Base-by-base conservation (phyloP, 768 basidiomycete genomes). In the Suillus alpinus region DNA sequence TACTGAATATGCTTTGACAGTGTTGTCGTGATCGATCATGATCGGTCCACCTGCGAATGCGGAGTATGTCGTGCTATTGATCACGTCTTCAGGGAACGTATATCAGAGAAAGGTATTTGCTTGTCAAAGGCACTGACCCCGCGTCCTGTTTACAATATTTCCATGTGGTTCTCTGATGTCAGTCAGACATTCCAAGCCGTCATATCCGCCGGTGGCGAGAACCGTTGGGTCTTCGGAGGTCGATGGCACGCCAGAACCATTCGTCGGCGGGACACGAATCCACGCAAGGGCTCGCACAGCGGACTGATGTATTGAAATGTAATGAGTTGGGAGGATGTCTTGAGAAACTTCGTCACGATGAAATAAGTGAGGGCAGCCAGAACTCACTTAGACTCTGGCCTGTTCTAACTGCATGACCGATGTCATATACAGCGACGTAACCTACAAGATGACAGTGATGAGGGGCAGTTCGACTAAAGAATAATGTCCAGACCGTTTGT, bases 1-100 rank as follows among this genome's bases (percentile, higher is more conserved):
- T 0, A 89, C 75, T 6, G 87, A 87, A 68, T 87, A 89, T 3
- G 81, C 83, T 69, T 94, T 94, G 57, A 94, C 81, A 3, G 82
- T 83, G 66, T 91, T 90, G 60, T 95, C 94, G 61, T 89, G 87
- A 68, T 95, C 94, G 62, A 88, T 85, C n/a, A 87, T 87, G 34
- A 92, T 80, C 1, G 85, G 83, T 0, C 89, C 86, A 8, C 89
- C 88, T 31, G 80, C 78, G 66, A 84, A 91, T 4, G 86, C 74
- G 9, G 88, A 88, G 73, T 83, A 95, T 0, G 83, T 76, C 62
- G 91, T 79, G 4, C 84, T 73, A 53, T 84, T 88, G 58, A 91
- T 86, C 7, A 91, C 86, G 70, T 92, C 92, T 93, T 59, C 47
- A 51, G 23, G 37, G 12, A 49, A 50, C 23, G 16, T 58, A 18